phyloP scores from a whole-genome alignment of 768 basidiomycete species.

The Tulasnella sp. region DNA sequence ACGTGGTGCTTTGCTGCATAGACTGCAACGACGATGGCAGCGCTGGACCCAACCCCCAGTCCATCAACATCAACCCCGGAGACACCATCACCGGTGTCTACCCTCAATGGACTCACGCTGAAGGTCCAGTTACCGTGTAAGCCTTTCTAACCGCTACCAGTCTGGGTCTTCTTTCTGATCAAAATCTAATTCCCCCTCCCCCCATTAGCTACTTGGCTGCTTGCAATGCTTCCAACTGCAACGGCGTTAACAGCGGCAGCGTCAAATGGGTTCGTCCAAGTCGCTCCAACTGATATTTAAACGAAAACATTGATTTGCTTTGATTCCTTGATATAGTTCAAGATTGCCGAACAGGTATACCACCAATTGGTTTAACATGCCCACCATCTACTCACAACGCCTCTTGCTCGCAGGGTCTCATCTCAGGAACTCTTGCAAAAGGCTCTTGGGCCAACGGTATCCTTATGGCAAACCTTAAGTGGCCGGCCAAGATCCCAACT shows the following conservation, averaged over 20 bases:
- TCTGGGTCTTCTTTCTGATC: neutral
- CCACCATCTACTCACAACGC: neutral
- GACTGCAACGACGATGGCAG: conserved; percentile 30
- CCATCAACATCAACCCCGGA: conserved; percentile 26
- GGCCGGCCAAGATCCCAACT: conserved; percentile 30
- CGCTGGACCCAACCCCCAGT: conserved; percentile 15
- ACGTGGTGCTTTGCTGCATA: neutral
- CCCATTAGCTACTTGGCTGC: conserved; percentile 20
- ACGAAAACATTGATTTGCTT: neutral
- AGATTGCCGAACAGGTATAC: conserved; percentile 19
- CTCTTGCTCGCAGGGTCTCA: conserved; percentile 22
- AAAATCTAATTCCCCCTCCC: neutral
- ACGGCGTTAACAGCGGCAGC: conserved; percentile 17
- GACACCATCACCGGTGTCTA: conserved; percentile 25
- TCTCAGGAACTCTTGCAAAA: conserved; percentile 29
- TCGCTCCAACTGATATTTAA: neutral
- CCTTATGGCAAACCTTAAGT: conserved; percentile 25
- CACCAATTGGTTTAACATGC: neutral
- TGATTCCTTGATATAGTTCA: neutral
- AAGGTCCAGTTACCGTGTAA: conserved; percentile 29
- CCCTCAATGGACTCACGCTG: conserved; percentile 31
- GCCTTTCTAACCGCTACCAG: neutral
- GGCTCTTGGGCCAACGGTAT: conserved; percentile 30
- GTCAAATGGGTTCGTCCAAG: conserved; percentile 2
- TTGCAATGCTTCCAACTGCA: conserved; percentile 10